phyloP scores from a whole-genome alignment of 305 asterid species.

The Fraxinus albicans region DNA sequence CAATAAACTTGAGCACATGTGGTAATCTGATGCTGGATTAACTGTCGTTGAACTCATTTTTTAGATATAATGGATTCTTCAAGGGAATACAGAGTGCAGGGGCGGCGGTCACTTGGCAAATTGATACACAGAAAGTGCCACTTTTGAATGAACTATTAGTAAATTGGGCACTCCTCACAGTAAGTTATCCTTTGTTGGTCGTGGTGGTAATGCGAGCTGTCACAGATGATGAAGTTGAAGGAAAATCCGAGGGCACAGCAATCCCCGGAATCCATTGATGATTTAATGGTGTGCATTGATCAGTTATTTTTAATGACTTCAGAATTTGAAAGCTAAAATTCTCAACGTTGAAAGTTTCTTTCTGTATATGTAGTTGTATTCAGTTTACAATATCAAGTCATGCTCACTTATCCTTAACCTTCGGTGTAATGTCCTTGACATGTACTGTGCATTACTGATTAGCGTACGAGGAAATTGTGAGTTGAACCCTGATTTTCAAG shows the following conservation, averaged over 20 bases:
- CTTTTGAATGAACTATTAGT: constrained; percentile 57
- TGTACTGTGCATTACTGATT: background rate
- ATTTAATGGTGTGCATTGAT: background rate
- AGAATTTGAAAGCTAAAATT: background rate
- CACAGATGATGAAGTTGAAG: constrained; percentile 57
- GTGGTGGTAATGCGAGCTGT: constrained; percentile 63
- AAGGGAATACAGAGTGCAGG: constrained; percentile 98
- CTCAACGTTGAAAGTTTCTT: background rate
- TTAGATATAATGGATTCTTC: constrained; percentile 78
- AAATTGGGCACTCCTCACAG: constrained; percentile 68
- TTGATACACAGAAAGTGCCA: constrained; percentile 62
- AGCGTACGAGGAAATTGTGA: background rate
- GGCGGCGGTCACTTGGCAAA: constrained; percentile 85
- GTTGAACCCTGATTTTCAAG: background rate
- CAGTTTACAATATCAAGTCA: background rate
- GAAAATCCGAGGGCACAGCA: constrained; percentile 28
- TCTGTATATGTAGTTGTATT: background rate
- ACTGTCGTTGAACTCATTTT: constrained; percentile 5
- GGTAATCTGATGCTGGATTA: background rate
- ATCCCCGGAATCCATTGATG: constrained; percentile 40
- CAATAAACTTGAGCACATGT: background rate
- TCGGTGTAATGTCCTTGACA: background rate
- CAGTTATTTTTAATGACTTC: constrained; percentile 1
- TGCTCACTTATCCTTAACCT: background rate
- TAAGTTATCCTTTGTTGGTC: constrained; percentile 73